Evolutionary conservation across 345 rosid species (phyloP).

Genomic region (Viola odorata): DNA sequence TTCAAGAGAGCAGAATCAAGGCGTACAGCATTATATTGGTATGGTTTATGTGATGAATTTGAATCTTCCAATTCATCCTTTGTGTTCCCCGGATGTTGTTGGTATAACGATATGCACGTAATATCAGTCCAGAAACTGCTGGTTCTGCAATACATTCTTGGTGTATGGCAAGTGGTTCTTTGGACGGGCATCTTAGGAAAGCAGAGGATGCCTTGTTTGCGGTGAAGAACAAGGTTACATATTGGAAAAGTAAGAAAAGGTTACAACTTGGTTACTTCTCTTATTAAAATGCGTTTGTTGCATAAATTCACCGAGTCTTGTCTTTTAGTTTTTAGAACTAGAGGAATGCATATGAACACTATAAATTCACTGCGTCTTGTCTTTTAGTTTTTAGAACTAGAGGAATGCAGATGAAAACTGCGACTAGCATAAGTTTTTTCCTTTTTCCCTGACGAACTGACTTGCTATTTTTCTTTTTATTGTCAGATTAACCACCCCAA

Average conservation of each 20-base stretch:
- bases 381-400: background rate
- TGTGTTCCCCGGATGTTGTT: conserved; percentile 3
- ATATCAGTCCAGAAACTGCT: conserved; percentile 19
- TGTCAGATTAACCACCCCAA: conserved; percentile 10
- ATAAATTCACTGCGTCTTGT: background rate
- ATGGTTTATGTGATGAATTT: conserved; percentile 11
- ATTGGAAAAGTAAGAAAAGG: conserved; percentile 13
- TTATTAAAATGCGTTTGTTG: background rate
- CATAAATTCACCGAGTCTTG: background rate
- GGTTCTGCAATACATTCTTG: conserved; percentile 16
- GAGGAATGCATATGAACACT: background rate
- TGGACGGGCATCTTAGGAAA: conserved; percentile 20
- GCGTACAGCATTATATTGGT: conserved; percentile 15
- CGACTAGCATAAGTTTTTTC: background rate
- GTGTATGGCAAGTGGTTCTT: conserved; percentile 20
- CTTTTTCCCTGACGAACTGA: background rate
- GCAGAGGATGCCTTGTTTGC: conserved; percentile 14
- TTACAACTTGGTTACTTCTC: background rate
- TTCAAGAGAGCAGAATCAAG: conserved; percentile 20
- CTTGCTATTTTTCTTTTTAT: background rate
- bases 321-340: background rate
- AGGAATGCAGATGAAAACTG: background rate
- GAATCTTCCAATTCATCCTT: conserved; percentile 12
- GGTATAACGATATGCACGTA: conserved; percentile 18
- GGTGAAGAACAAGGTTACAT: conserved; percentile 5